Evolutionary conservation across 2,329 filamentous ascomycete genomes (phyloP), one percentile per base, ranked within the genome.

Genomic region (Stemphylium beticola): DNA sequence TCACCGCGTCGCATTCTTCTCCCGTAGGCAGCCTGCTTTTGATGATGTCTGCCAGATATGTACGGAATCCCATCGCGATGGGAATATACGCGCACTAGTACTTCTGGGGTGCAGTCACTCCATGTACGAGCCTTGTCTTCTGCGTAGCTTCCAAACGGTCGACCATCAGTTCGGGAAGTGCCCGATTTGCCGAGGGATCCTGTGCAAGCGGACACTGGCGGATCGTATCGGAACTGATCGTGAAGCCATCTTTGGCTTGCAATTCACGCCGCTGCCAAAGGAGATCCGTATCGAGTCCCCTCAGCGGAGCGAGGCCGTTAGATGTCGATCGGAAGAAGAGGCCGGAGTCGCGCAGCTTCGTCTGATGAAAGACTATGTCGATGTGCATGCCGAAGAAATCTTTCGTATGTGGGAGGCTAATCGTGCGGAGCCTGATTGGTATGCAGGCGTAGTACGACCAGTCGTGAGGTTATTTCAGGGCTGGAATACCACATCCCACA

Each of bases 351-450:
- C 55, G 4, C 51, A 60, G 24, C 45, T 62, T 5, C 49, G 52
- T 6, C 33, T 62, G 3, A 11, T 58, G 11, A 64, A 65, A 6
- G 58, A 60, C 17, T 53, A 58, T 12, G 32, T 64, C 11, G 47
- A 59, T 4, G 33, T 41, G 4, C 51, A 65, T 14, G 48, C 58
- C 1, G 49, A 60, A n/a, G 51, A 62, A 6, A 8, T 55, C 6
- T 49, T 47, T 7, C 18, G 40, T 22, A 15, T 44, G 3, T 60
- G 49, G 43, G 50, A 49, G 42, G 14, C 17, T 9, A 42, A 44
- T 24, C 43, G 26, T n/a, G 33, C 31, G 7, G 51, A 57, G 17
- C 57, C 53, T 5, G 40, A 60, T 8, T 60, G 59, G 59, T 53
- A 40, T 15, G 24, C 17, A 9, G 17, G 26, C 3, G 50, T 62